These are phyloP conservation scores for Populus trichocarpa DNA, from an alignment of 441 rosid species.

Conservation along the genomic window DNA sequence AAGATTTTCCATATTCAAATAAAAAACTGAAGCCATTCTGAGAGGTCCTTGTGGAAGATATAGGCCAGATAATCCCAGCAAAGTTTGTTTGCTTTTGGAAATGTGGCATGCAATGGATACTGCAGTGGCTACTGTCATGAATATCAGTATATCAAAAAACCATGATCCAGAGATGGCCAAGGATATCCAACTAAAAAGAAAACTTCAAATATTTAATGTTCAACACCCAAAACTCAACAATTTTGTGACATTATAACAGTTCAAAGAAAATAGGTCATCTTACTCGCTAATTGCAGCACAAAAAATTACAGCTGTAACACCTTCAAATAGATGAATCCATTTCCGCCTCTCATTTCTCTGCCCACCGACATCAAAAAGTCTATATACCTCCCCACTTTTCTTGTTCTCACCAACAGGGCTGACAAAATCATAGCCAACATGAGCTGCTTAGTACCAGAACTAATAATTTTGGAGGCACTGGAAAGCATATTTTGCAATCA, in stretches of 20 bases:
- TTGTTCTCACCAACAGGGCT: constrained; percentile 96
- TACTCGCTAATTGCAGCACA: constrained; percentile 99
- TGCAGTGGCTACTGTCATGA: not conserved
- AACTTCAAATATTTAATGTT: not conserved
- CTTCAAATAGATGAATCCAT: constrained; percentile 99
- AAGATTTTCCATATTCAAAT: not conserved
- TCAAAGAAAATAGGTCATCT: constrained; percentile 26
- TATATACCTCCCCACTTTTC: constrained; percentile 96
- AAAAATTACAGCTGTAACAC: constrained; percentile 95
- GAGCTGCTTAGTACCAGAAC: not conserved
- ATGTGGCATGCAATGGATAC: not conserved
- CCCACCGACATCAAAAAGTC: constrained; percentile 97
- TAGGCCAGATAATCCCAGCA: not conserved
- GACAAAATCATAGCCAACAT: constrained; percentile 25
- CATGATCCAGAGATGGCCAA: not conserved
- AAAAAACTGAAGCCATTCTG: not conserved
- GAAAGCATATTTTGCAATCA: not conserved
- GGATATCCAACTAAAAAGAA: not conserved
- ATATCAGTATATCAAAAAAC: not conserved
- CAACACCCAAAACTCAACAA: not conserved
- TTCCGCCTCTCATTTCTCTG: constrained; percentile 99
- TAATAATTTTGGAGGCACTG: not conserved
- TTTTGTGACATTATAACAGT: not conserved
- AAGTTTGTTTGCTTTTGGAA: not conserved
- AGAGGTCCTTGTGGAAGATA: not conserved